Evolutionary conservation across 176 grass and related monocot genomes (phyloP).

Genomic region (Eleusine indica): DNA sequence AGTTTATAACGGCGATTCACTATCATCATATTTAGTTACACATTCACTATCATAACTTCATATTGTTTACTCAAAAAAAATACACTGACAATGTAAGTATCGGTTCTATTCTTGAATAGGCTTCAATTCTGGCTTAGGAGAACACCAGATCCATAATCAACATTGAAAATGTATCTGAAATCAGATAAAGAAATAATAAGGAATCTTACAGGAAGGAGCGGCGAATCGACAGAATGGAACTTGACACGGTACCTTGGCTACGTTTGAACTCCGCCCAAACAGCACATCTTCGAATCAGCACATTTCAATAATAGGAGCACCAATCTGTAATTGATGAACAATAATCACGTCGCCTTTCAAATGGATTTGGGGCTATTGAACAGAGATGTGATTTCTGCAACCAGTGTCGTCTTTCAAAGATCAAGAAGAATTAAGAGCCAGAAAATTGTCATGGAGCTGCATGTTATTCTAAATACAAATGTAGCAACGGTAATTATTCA

Average conservation of each 20-base stretch:
- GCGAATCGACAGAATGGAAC: constrained; percentile 40
- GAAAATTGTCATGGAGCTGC: too few species aligned
- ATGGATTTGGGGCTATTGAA: too few species aligned
- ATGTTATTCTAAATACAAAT: too few species aligned
- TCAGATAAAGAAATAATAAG: background rate
- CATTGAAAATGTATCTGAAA: background rate
- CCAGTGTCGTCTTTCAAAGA: too few species aligned
- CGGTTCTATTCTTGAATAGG: background rate
- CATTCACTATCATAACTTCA: too few species aligned
- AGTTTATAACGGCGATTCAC: background rate
- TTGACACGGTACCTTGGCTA: constrained; percentile 45
- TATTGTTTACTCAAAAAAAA: background rate
- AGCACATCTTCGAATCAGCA: constrained; percentile 26
- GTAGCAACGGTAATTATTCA: too few species aligned
- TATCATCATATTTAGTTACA: too few species aligned
- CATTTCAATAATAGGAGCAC: background rate
- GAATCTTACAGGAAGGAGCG: constrained; percentile 33
- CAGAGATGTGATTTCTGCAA: too few species aligned
- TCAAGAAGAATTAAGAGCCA: too few species aligned
- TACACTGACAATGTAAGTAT: background rate
- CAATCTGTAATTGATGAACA: background rate
- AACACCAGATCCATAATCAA: background rate
- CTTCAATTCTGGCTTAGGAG: background rate
- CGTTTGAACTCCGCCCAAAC: constrained; percentile 43
- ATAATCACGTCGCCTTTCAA: background rate